Base-by-base conservation (phyloP, 2,329 filamentous ascomycete genomes). In the Monilinia vaccinii-corymbosi region DNA sequence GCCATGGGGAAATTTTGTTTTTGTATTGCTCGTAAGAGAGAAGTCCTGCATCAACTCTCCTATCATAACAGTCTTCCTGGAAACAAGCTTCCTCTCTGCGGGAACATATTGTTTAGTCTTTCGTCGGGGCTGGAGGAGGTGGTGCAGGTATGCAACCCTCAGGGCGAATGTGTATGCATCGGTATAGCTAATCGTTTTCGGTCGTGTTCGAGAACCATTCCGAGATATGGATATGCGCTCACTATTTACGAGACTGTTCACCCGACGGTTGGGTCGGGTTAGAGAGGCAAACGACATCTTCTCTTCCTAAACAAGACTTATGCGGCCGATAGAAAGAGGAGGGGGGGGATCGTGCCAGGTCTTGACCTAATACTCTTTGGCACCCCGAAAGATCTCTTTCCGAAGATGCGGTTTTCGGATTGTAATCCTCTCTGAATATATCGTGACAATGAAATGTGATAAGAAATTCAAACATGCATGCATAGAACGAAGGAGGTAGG, bases 131-230 rank as follows among this genome's bases (percentile, higher is more conserved):
- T 96, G 91, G 56, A 99, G 82, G 48, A 97, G 85, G 74, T 99
- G 95, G 74, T 93, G 82, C 61, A 99, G 87, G 75, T 91, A 97
- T 67, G 93, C 93, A 67, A 89, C 86, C 64, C 94, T 88, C 58
- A 99, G 84, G 68, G 92, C 91, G 75, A 91, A 96, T 64, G 86
- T 88, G 76, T 95, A 96, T 71, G 91, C 92, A 75, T 97, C 91
- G 68, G 95, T 88, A 72, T 83, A 79, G 67, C 79, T 80, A 65
- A 86, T 78, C 58, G 77, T 73, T 56, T 76, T 71, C 52, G 76
- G 72, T 63, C 78, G 75, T 50, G 76, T 73, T 64, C 73, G 76
- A 51, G 82, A 83, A 38, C 64, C 60, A 36, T 67, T 70, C 63
- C 71, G 69, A 25, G 67, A 67, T 28, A 67, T 56, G 11, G 57